phyloP scores from a whole-genome alignment of 331 rosid genomes.

The Rhamnella rubrinervis region DNA sequence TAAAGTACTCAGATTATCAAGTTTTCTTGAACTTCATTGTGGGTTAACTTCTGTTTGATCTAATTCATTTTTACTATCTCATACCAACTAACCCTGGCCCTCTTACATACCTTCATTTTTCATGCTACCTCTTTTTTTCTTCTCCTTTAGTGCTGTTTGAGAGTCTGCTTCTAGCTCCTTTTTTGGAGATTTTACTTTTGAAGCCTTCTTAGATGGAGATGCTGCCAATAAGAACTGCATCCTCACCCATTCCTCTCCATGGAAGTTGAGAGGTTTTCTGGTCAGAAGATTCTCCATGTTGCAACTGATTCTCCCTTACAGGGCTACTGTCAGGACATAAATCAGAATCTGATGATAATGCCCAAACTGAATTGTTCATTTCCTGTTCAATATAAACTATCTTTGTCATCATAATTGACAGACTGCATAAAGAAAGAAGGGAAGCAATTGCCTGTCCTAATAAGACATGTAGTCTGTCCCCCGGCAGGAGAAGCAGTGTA shows the following conservation, averaged over 20 bases:
- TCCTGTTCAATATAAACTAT: conserved; percentile 40
- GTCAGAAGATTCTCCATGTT: conserved; percentile 42
- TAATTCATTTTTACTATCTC: neutral
- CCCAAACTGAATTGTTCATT: conserved; percentile 50
- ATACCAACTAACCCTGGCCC: conserved; percentile 2
- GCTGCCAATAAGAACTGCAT: conserved; percentile 30
- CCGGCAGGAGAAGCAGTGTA: too few species aligned
- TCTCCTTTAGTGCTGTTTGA: conserved; percentile 36
- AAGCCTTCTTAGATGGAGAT: conserved; percentile 48
- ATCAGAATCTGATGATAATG: conserved; percentile 77
- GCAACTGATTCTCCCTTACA: conserved; percentile 30
- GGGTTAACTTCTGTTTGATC: conserved; percentile 1
- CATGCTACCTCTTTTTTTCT: conserved; percentile 34
- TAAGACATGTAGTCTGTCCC: too few species aligned
- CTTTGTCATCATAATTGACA: conserved; percentile 23
- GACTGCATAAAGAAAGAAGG: conserved; percentile 12
- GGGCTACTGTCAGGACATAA: conserved; percentile 39
- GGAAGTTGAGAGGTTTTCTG: conserved; percentile 26
- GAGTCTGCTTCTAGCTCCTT: conserved; percentile 36
- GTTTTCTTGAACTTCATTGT: conserved; percentile 6
- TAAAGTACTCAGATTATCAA: neutral
- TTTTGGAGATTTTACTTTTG: conserved; percentile 39
- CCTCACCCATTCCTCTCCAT: conserved; percentile 30
- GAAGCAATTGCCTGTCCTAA: neutral
- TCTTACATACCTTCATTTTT: conserved; percentile 45